A percentile compares a stretch with the other conserved stretches of the same genome.
Evolutionary conservation across 495 filamentous ascomycete genomes (phyloP).

Genomic region (Tuber magnatum): DNA sequence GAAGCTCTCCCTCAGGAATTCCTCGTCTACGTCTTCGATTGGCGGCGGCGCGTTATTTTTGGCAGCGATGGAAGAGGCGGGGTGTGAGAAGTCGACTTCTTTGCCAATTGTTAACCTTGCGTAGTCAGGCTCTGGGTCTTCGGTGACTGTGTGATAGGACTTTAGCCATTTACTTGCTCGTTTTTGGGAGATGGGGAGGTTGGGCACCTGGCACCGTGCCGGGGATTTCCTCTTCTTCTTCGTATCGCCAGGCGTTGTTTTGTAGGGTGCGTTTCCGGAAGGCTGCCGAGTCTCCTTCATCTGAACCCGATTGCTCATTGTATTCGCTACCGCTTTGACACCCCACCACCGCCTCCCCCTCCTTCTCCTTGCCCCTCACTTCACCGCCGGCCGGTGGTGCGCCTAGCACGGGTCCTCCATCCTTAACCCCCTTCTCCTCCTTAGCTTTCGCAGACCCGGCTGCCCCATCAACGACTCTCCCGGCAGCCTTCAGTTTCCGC

Average conservation of each 20-base stretch:
- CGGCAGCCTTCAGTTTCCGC: slow-evolving; percentile 42
- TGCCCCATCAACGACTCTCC: slow-evolving; percentile 40
- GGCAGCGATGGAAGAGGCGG: neutral
- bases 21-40: slow-evolving; percentile 25
- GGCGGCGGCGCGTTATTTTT: slow-evolving; percentile 14
- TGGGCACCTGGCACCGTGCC: slow-evolving; percentile 23
- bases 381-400: slow-evolving; percentile 20
- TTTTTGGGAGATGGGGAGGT: slow-evolving; percentile 8
- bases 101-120: slow-evolving; percentile 30
- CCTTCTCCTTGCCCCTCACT: slow-evolving; percentile 38
- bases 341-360: slow-evolving; percentile 32
- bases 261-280: slow-evolving; percentile 34
- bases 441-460: slow-evolving; percentile 42
- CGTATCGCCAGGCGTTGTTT: slow-evolving; percentile 39
- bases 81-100: slow-evolving; percentile 16
- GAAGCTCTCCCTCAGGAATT: slow-evolving; percentile 23
- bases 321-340: slow-evolving; percentile 34
- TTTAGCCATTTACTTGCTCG: neutral
- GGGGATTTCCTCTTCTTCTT: slow-evolving; percentile 30
- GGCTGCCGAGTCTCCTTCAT: slow-evolving; percentile 39
- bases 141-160: neutral
- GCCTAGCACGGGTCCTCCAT: slow-evolving; percentile 34
- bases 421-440: slow-evolving; percentile 39
- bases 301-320: slow-evolving; percentile 40
- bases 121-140: slow-evolving; percentile 37